A percentile compares a stretch with the other conserved stretches of the same genome.
These are phyloP conservation scores for Helianthus annuus DNA, from an alignment of 129 eudicot genomes.

Conservation along the genomic window HanXRQr2.0-SUNRISE NC_035444.2:40695185-40695684, in stretches of 20 bases:
- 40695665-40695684: constrained; percentile 25
- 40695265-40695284: background rate
- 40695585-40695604: constrained; percentile 24
- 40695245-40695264: constrained; percentile 18
- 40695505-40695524: constrained; percentile 10
- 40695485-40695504: constrained; percentile 24
- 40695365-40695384: constrained; percentile 19
- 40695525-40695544: constrained; percentile 19
- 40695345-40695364: background rate
- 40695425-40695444: constrained; percentile 12
- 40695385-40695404: constrained; percentile 23
- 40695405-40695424: constrained; percentile 16
- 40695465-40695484: constrained; percentile 11
- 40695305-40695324: background rate
- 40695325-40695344: background rate
- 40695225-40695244: constrained; percentile 52
- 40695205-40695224: constrained; percentile 78
- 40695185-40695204: constrained; percentile 91
- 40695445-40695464: constrained; percentile 16
- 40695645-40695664: constrained; percentile 27
- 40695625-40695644: constrained; percentile 40
- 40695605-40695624: constrained; percentile 26
- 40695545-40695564: background rate
- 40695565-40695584: background rate
- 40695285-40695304: background rate